Evolutionary conservation across 2,329 filamentous ascomycete species (phyloP).

Genomic region (Aspergillus amoenus): DNA sequence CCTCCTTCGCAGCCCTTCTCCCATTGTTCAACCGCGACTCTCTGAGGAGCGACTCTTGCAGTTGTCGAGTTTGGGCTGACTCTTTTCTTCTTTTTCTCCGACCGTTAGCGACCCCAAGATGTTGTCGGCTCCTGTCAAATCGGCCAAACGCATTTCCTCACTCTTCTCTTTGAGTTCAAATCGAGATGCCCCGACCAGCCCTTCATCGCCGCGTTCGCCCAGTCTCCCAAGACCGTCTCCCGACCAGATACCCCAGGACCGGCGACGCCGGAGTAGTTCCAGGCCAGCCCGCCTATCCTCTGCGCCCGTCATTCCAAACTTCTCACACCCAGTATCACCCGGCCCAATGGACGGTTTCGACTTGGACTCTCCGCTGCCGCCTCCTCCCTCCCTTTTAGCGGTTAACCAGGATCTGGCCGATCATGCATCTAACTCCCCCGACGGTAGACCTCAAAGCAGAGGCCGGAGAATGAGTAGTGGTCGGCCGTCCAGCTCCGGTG

Average conservation of each 20-base stretch:
- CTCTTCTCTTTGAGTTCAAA: slow-evolving; percentile 43
- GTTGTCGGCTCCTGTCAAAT: slow-evolving; percentile 44
- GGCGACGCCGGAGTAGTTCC: slow-evolving; percentile 30
- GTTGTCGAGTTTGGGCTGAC: background rate
- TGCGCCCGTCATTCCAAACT: slow-evolving; percentile 28
- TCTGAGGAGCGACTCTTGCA: background rate
- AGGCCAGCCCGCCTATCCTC: slow-evolving; percentile 36
- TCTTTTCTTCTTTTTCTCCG: background rate
- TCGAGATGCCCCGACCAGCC: slow-evolving; percentile 31
- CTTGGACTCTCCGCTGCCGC: slow-evolving; percentile 33
- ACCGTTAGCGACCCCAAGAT: slow-evolving; percentile 23
- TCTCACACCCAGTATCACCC: slow-evolving; percentile 26
- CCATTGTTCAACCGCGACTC: background rate
- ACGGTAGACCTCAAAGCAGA: slow-evolving; percentile 37
- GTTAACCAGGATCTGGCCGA: slow-evolving; percentile 39
- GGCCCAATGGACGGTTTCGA: slow-evolving; percentile 29
- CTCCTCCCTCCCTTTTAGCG: slow-evolving; percentile 41
- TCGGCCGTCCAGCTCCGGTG: slow-evolving; percentile 34
- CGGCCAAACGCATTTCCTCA: slow-evolving; percentile 47
- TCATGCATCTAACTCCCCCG: slow-evolving; percentile 32
- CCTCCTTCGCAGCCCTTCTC: background rate
- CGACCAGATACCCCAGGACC: slow-evolving; percentile 24
- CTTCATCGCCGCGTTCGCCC: slow-evolving; percentile 29
- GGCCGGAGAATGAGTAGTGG: slow-evolving; percentile 35
- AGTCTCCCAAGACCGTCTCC: slow-evolving; percentile 20